A percentile compares a stretch with the other conserved stretches of the same genome.
Conservation (phyloP, 176 grass and related monocot genomes). For the Raddia guianensis region DNA sequence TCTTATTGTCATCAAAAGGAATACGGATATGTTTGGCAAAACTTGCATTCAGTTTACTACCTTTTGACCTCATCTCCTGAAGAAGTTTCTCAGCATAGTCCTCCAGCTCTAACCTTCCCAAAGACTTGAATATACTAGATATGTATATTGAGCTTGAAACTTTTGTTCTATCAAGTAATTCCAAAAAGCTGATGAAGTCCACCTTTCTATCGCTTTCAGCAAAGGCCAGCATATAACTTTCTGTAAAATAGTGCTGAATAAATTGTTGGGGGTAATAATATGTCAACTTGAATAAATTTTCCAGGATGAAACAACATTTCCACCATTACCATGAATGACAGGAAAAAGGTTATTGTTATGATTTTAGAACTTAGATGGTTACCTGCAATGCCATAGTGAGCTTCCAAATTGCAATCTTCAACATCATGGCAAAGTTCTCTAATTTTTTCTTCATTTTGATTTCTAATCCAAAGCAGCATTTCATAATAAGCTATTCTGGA, state of each 20-base stretch:
- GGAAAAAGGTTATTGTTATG: slow-evolving; percentile 13
- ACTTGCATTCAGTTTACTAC: slow-evolving; percentile 41
- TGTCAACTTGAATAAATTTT: slow-evolving; percentile 23
- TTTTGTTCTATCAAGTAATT: slow-evolving; percentile 65
- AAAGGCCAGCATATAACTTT: slow-evolving; percentile 90
- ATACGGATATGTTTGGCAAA: slow-evolving; percentile 27
- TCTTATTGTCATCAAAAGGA: slow-evolving; percentile 37
- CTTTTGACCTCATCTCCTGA: slow-evolving; percentile 59
- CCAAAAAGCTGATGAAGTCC: slow-evolving; percentile 63
- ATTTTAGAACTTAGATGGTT: slow-evolving; percentile 33
- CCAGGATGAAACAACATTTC: slow-evolving; percentile 27
- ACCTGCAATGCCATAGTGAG: slow-evolving; percentile 64
- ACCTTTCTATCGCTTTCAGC: slow-evolving; percentile 71
- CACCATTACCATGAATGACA: slow-evolving; percentile 6
- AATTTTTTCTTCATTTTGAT: slow-evolving; percentile 71
- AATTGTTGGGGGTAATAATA: slow-evolving; percentile 11
- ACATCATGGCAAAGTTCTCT: slow-evolving; percentile 55
- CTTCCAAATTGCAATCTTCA: slow-evolving; percentile 46
- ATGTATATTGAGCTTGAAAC: slow-evolving; percentile 68
- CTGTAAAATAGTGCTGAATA: slow-evolving; percentile 54
- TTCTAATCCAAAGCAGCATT: slow-evolving; percentile 76
- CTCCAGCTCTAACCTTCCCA: slow-evolving; percentile 63
- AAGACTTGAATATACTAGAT: slow-evolving; percentile 65
- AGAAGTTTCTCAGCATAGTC: slow-evolving; percentile 67
- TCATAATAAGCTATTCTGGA: slow-evolving; percentile 87